phyloP scores from a whole-genome alignment of 345 rosid genomes.

The Populus nigra region DNA sequence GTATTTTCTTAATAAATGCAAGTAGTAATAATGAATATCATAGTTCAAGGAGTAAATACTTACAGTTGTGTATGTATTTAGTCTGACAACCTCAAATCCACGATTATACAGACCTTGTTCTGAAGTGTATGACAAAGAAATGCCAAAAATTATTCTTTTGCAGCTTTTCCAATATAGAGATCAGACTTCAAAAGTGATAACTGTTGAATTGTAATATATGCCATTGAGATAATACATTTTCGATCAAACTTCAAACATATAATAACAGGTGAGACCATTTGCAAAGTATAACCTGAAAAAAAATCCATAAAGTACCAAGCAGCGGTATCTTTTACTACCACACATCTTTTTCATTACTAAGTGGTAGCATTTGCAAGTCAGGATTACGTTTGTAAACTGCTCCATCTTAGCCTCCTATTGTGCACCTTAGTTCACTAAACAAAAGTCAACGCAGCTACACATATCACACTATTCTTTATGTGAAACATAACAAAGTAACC shows the following conservation, averaged over 20 bases:
- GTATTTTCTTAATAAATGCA: not conserved
- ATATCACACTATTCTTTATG: not conserved
- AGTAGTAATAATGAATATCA: not conserved
- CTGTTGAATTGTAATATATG: not conserved
- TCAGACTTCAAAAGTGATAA: slow-evolving; percentile 6
- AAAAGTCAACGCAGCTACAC: not conserved
- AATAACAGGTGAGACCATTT: not conserved
- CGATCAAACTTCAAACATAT: not conserved
- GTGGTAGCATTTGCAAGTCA: not conserved
- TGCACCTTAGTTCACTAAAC: not conserved
- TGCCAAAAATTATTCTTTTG: not conserved
- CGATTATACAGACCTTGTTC: slow-evolving; percentile 80
- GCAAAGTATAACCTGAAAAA: not conserved
- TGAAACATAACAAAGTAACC: not conserved
- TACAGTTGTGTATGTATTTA: slow-evolving; percentile 92
- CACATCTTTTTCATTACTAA: not conserved
- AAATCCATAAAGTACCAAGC: not conserved
- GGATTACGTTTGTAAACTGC: not conserved
- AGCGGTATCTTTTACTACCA: not conserved
- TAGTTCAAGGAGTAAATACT: slow-evolving; percentile 25
- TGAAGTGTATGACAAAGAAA: slow-evolving; percentile 38
- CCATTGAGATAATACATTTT: not conserved
- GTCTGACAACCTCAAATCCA: slow-evolving; percentile 86
- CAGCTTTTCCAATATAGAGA: slow-evolving; percentile 3
- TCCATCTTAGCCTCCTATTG: not conserved